Percentiles rank a stretch among this genome's conserved stretches.
phyloP scores from a whole-genome alignment of 495 filamentous ascomycete species.

The Extremus antarcticus region DNA sequence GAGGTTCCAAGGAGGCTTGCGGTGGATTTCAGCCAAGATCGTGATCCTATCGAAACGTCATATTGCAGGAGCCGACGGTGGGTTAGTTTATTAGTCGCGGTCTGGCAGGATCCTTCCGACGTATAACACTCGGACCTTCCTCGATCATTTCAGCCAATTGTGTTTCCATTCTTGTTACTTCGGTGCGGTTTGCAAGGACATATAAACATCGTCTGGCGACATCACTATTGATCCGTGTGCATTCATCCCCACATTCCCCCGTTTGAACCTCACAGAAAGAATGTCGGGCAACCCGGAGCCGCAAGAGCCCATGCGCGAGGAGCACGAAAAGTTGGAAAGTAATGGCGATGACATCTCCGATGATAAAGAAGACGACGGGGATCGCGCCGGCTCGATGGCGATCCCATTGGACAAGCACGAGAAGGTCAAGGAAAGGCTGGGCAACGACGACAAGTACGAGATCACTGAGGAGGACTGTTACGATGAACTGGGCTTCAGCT shows the following conservation, averaged over 20 bases:
- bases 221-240: background rate
- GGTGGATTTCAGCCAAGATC: too few relatives aligned
- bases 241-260: background rate
- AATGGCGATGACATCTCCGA: background rate
- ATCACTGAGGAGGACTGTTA: constrained; percentile 53
- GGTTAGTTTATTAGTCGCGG: too few relatives aligned
- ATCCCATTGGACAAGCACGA: constrained; percentile 1
- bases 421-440: constrained; percentile 21
- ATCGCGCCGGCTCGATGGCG: background rate
- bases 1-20: too few relatives aligned
- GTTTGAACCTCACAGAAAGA: background rate
- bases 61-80: too few relatives aligned
- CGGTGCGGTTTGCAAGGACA: background rate
- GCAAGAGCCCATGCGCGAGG: background rate
- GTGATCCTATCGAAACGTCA: too few relatives aligned
- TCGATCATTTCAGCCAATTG: too few relatives aligned
- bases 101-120: too few relatives aligned
- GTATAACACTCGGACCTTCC: too few relatives aligned
- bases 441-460: constrained; percentile 41
- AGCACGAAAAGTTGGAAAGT: background rate
- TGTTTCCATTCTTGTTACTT: too few relatives aligned
- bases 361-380: background rate
- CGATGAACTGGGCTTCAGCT: constrained; percentile 55
- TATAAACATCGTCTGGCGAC: background rate
- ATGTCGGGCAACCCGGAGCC: background rate